Conservation (phyloP, 1,139 yeast species). For the Tardiomyces blankii region DNA sequence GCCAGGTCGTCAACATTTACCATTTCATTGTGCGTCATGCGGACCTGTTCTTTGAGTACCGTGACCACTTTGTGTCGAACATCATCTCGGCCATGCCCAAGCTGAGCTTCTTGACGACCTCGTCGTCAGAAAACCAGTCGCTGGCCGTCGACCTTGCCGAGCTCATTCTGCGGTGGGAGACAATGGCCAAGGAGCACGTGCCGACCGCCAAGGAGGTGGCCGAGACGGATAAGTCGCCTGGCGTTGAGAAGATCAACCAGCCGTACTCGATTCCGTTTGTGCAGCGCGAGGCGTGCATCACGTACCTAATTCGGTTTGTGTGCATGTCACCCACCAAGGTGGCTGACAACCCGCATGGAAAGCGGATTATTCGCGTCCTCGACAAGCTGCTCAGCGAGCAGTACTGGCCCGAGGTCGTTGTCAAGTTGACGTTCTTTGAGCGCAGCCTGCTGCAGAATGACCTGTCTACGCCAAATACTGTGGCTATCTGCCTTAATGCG, state of each 20-base stretch:
- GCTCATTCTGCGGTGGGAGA: constrained; percentile 76
- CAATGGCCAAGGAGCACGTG: constrained; percentile 19
- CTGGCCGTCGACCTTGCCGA: constrained; percentile 88
- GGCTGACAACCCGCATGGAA: constrained; percentile 73
- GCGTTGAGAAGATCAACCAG: constrained; percentile 7
- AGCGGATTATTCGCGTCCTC: constrained; percentile 65
- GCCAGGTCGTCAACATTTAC: constrained; percentile 78
- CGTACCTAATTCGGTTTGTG: constrained; percentile 77
- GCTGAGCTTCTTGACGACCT: constrained; percentile 67
- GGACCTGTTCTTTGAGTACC: constrained; percentile 69
- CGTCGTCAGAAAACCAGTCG: constrained; percentile 71
- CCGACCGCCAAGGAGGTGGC: constrained; percentile 16
- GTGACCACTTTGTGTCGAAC: constrained; percentile 83
- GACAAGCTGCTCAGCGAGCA: constrained; percentile 60
- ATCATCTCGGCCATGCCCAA: constrained; percentile 95
- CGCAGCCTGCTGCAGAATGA: constrained; percentile 74
- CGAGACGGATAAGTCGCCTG: constrained; percentile 8
- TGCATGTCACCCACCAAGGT: constrained; percentile 83
- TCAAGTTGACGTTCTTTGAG: constrained; percentile 77
- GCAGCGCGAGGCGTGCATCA: constrained; percentile 85
- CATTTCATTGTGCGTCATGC: constrained; percentile 85
- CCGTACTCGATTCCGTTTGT: constrained; percentile 58
- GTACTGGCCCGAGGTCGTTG: constrained; percentile 80
- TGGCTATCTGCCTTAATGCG: constrained; percentile 81
- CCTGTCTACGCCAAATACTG: constrained; percentile 41